Conservation (phyloP, 306 rosid genomes). For the Canavalia ensiformis region DNA sequence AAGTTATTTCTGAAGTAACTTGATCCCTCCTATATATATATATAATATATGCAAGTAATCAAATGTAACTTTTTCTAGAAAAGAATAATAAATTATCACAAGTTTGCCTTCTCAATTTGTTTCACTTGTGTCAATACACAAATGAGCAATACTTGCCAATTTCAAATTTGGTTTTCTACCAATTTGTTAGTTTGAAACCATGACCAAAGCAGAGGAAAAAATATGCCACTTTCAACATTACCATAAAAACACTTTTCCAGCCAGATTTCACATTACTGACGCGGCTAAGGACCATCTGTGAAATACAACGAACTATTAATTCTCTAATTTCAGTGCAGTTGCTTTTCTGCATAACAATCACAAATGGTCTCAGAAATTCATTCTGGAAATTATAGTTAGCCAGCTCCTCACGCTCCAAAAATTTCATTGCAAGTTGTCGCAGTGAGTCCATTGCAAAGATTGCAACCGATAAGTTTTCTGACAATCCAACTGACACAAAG, state of each 20-base stretch:
- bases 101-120: background rate
- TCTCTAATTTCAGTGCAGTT: slow-evolving; percentile 91
- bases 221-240: slow-evolving; percentile 53
- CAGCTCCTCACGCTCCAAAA: slow-evolving; percentile 97
- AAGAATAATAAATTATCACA: slow-evolving; percentile 35
- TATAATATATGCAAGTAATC: too few relatives aligned
- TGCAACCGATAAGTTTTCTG: slow-evolving; percentile 97
- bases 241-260: slow-evolving; percentile 99
- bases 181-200: slow-evolving; percentile 23
- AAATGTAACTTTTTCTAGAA: background rate
- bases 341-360: slow-evolving; percentile 97
- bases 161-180: slow-evolving; percentile 35
- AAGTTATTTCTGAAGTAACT: too few relatives aligned
- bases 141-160: slow-evolving; percentile 32
- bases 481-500: slow-evolving; percentile 96
- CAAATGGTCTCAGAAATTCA: slow-evolving; percentile 97
- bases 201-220: background rate
- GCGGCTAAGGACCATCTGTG: slow-evolving; percentile 99
- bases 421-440: slow-evolving; percentile 98
- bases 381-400: slow-evolving; percentile 99
- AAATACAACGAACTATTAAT: slow-evolving; percentile 93
- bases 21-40: too few relatives aligned
- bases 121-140: slow-evolving; percentile 22
- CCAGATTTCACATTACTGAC: slow-evolving; percentile 98
- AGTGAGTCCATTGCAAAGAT: slow-evolving; percentile 98